Base-by-base conservation (phyloP, 768 basidiomycete genomes). In the Neoboletus brunneissimus region DNA sequence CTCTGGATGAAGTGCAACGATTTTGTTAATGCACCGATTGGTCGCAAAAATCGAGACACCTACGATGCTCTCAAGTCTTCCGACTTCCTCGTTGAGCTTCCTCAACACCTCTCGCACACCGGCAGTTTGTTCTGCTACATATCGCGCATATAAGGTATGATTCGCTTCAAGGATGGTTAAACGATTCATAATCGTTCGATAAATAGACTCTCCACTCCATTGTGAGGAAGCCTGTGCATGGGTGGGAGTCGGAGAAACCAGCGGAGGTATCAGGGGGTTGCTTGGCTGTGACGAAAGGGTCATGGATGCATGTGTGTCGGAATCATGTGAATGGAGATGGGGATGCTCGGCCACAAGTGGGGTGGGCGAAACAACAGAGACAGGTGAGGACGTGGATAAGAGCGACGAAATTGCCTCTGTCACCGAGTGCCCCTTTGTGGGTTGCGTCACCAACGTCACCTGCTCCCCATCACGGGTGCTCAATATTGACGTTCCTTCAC, bases 121-220 rank as follows among this genome's bases (percentile, higher is more conserved):
- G 15, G 79, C 71, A 0, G 86, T 89, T 65, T 98, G 96, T 66
- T 95, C 93, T 63, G 94, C 94, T 13, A 97, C 86, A 67, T 97
- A 98, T 18, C 85, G 73, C 22, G 86, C 81, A 43, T 91, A 88
- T 4, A 98, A 77, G 0, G 91, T 91, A 47, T 94, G 89, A 63
- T 95, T 97, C 10, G 81, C 81, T 71, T 98, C 95, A 15, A 98
- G 80, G 7, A 84, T 82, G 3, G 84, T 82, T 12, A 99, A 79
- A 8, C 94, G 87, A 63, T 97, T 96, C 85, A 95, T 95, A 62
- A 98, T 99, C 13, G 88, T 91, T 9, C 94, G 88, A 65, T 97
- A 98, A 61, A 99, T 94, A 2, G 93, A 95, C 69, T 99, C 97
- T 23, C 91, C 91, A 13, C 63, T 48, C 54, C 69, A 60, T 11